These are phyloP conservation scores for Exophiala aquamarina DNA, from an alignment of 2,329 filamentous ascomycete species.

Conservation along the genomic window DNA sequence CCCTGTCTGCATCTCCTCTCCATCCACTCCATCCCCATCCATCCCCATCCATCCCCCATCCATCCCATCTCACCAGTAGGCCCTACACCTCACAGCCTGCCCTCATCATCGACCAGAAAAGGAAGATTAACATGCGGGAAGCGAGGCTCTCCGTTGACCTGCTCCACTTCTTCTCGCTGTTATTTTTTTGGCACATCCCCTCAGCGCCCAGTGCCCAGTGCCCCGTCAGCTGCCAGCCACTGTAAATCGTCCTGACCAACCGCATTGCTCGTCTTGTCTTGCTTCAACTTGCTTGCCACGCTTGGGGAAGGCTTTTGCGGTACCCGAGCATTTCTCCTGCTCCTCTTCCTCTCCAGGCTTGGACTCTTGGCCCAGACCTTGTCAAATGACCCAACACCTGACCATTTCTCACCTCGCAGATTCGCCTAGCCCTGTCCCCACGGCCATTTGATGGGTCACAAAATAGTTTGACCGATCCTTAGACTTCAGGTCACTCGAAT, in stretches of 20 bases:
- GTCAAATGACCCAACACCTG: slow-evolving; percentile 9
- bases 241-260: slow-evolving; percentile 11
- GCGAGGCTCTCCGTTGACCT: slow-evolving; percentile 14
- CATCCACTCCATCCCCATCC: too few relatives aligned
- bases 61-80: too few relatives aligned
- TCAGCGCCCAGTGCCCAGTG: slow-evolving; percentile 1
- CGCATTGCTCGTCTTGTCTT: slow-evolving; percentile 12
- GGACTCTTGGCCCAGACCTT: background rate
- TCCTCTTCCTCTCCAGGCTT: too few relatives aligned
- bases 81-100: too few relatives aligned
- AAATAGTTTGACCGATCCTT: slow-evolving; percentile 10
- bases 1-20: too few relatives aligned
- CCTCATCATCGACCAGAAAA: background rate
- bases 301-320: slow-evolving; percentile 3
- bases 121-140: slow-evolving; percentile 7
- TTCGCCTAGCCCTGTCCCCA: slow-evolving; percentile 3
- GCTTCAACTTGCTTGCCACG: slow-evolving; percentile 11
- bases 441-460: slow-evolving; percentile 3
- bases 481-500: background rate
- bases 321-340: too few relatives aligned
- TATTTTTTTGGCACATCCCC: slow-evolving; percentile 4
- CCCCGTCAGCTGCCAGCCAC: background rate
- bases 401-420: slow-evolving; percentile 4
- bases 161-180: slow-evolving; percentile 10
- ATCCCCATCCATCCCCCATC: too few relatives aligned